Conservation (phyloP, 1,139 yeast genomes). For the Scheffersomyces lignicola region DNA sequence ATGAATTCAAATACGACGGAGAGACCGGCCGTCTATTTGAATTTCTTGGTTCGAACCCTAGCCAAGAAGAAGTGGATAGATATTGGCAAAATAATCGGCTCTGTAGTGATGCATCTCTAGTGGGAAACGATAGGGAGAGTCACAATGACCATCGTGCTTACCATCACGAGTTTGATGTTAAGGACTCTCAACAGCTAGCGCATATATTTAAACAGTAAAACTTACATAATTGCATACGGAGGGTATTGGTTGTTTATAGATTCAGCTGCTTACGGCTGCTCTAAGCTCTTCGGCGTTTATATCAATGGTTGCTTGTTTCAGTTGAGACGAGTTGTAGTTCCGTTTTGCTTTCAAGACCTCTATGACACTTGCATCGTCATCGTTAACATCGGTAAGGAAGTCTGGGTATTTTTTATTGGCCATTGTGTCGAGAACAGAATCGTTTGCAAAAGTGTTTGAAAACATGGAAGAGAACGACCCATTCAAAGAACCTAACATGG, state of each 20-base stretch:
- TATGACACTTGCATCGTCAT: constrained; percentile 31
- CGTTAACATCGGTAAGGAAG: constrained; percentile 24
- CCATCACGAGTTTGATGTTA: constrained; percentile 21
- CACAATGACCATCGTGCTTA: constrained; percentile 17
- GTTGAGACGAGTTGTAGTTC: constrained; percentile 14
- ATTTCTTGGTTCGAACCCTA: constrained; percentile 5
- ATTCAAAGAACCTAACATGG: constrained; percentile 45
- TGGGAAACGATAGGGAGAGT: constrained; percentile 1
- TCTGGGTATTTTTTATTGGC: constrained; percentile 13
- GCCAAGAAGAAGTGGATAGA: constrained; percentile 10
- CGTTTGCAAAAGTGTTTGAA: constrained; percentile 35
- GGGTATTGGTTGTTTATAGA: not conserved
- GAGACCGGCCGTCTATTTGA: constrained; percentile 9
- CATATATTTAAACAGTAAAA: constrained; percentile 16
- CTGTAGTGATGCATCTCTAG: constrained; percentile 3
- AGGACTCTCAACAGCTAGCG: constrained; percentile 25
- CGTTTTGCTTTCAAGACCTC: constrained; percentile 27
- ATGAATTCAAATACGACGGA: constrained; percentile 10
- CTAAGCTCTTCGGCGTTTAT: constrained; percentile 40
- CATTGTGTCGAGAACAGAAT: constrained; percentile 22
- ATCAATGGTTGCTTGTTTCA: constrained; percentile 27
- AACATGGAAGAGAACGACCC: constrained; percentile 34
- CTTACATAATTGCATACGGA: not conserved
- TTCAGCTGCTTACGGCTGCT: constrained; percentile 20
- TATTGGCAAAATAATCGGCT: constrained; percentile 16